A percentile compares a stretch with the other conserved stretches of the same genome.
Conservation (phyloP, 2,329 filamentous ascomycete genomes). For the Podosphaera fusca region DNA sequence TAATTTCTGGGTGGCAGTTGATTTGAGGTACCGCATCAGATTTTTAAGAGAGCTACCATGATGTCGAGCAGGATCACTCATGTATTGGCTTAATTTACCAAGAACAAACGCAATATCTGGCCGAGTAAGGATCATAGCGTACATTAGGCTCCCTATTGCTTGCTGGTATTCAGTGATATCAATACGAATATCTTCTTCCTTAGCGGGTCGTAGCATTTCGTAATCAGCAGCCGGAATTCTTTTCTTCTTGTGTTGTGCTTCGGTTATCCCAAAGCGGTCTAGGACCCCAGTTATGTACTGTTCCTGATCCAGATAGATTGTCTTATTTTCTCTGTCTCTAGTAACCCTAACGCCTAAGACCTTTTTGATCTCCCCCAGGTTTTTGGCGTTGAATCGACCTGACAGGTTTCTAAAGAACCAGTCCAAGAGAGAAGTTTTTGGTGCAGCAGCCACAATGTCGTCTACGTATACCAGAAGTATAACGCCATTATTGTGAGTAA, state of each 20-base stretch:
- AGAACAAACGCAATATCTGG: not conserved
- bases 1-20: not conserved
- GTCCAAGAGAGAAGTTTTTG: no score
- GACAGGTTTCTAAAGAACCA: no score
- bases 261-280: not conserved
- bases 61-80: not conserved
- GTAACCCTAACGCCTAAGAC: no score
- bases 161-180: not conserved
- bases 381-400: no score
- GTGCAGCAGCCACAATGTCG: not conserved
- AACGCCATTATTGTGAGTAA: not conserved
- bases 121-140: not conserved
- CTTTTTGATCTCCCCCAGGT: no score
- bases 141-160: not conserved
- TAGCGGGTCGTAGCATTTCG: not conserved
- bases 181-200: not conserved
- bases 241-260: not conserved
- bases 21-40: not conserved
- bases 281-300: not conserved
- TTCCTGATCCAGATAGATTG: not conserved
- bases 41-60: not conserved
- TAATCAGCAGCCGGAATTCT: not conserved
- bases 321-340: not conserved
- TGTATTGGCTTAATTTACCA: not conserved
- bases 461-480: not conserved